Evolutionary conservation across 2,329 filamentous ascomycete genomes (phyloP).

Genomic region (Pyricularia sp.): DNA sequence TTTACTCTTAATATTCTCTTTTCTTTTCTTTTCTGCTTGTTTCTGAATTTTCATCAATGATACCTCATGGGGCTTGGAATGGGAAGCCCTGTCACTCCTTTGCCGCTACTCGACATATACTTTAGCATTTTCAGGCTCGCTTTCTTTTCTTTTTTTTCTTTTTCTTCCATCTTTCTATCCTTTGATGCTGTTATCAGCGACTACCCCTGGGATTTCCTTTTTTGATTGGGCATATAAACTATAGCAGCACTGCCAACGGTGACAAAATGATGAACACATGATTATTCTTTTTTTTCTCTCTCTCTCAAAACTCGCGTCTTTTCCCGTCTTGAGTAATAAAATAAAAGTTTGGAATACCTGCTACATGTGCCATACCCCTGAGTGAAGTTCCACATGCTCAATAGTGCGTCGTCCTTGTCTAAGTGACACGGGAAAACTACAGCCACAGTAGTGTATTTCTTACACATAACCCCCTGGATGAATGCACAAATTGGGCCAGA

Average conservation of each 20-base stretch:
- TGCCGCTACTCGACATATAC: neutral
- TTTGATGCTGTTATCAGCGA: neutral
- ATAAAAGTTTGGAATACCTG: neutral
- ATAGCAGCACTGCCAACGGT: neutral
- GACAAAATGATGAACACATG: neutral
- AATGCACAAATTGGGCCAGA: no score
- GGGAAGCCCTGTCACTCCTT: neutral
- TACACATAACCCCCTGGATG: no score
- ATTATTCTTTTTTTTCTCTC: slow-evolving; percentile 1
- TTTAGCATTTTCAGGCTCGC: neutral
- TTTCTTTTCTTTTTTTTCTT: neutral
- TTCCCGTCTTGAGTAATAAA: neutral
- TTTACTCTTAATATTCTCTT: neutral
- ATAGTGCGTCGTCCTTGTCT: neutral
- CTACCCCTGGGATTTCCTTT: neutral
- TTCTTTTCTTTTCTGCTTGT: neutral
- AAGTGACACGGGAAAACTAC: neutral
- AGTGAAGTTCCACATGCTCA: neutral
- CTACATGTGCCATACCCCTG: neutral
- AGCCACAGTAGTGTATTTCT: no score
- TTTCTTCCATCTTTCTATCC: neutral
- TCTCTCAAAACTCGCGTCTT: neutral
- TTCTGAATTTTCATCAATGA: neutral
- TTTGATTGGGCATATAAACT: neutral
- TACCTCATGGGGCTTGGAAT: neutral